Evolutionary conservation across 768 basidiomycete genomes (phyloP), one percentile per base, ranked within the genome.

Genomic region (Suillus weaverae): DNA sequence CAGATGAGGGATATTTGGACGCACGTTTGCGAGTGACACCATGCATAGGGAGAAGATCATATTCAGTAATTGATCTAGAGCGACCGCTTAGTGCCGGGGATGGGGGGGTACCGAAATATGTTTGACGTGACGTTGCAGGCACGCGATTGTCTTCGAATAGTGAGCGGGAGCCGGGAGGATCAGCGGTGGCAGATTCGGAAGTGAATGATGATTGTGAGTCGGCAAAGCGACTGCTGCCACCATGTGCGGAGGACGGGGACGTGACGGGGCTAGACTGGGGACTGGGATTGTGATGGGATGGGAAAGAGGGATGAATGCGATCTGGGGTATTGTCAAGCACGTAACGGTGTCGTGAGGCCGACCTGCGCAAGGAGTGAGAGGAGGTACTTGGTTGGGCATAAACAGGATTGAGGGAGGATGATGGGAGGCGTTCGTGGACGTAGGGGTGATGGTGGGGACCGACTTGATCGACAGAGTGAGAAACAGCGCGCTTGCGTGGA

Each of bases 181-280:
- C 69, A 5, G 66, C 11, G 35, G 51, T 61, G 2, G 72, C 69
- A 0, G 32, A 75, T 13, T 74, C 75, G 57, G 74, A 75, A 0
- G 73, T 69, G 13, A 66, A 65, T 33, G 70, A 75, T 4, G 73
- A 73, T 10, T 67, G 64, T 0, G 75, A 70, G 7, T 65, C 59
- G 0, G 67, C 64, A 18, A 76, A 67, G 1, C 64, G 50, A 41
- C 67, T 73, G 11, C 57, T 59, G 26, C 57, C 10, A 46, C 68
- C 69, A 61, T 67, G 61, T 3, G 38, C 70, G 1, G 69, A 75
- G 8, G 73, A 75, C 1, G 72, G 67, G 0, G 74, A 71, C 0
- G 70, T 75, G 50, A 68, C 60, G 4, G 75, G 74, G 0, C 74
- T 74, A 3, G 74, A 75, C 0, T 73, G 69, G 11, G 64, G 1